Conservation (phyloP, 2,329 filamentous ascomycete genomes). For the Mollisiaceae sp. region DNA sequence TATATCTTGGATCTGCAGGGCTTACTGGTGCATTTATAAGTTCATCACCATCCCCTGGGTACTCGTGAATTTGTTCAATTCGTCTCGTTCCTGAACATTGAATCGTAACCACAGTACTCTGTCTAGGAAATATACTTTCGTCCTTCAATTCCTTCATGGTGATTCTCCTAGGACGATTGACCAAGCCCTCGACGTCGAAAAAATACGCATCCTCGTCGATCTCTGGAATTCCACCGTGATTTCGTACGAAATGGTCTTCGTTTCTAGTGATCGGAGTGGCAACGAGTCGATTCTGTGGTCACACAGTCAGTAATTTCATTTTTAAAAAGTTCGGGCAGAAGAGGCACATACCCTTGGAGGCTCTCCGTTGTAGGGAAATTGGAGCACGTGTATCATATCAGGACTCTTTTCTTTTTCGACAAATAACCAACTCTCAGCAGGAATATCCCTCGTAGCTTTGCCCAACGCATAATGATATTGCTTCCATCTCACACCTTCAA, state of each 20-base stretch:
- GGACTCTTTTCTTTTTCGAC: constrained; percentile 62
- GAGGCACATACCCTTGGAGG: constrained; percentile 48
- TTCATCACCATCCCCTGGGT: constrained; percentile 70
- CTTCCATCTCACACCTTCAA: constrained; percentile 62
- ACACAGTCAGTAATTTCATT: neutral
- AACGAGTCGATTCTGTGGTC: constrained; percentile 53
- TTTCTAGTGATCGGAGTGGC: constrained; percentile 64
- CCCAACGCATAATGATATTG: constrained; percentile 51
- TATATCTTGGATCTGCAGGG: neutral
- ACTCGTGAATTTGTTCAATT: constrained; percentile 68
- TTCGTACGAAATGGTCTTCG: constrained; percentile 66
- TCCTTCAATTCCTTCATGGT: constrained; percentile 65
- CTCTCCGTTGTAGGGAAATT: constrained; percentile 69
- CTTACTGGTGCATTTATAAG: constrained; percentile 47
- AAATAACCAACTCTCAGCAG: constrained; percentile 62
- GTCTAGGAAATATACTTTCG: constrained; percentile 62
- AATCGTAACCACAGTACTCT: constrained; percentile 61
- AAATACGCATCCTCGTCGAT: constrained; percentile 62
- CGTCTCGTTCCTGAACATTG: constrained; percentile 72
- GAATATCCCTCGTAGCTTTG: constrained; percentile 55
- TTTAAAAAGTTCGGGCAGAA: neutral
- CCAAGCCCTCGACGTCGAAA: constrained; percentile 63
- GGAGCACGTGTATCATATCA: constrained; percentile 65
- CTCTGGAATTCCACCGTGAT: constrained; percentile 74
- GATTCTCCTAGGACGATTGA: constrained; percentile 60